phyloP scores from a whole-genome alignment of 768 basidiomycete genomes.

The Psilocybe cyanescens region DNA sequence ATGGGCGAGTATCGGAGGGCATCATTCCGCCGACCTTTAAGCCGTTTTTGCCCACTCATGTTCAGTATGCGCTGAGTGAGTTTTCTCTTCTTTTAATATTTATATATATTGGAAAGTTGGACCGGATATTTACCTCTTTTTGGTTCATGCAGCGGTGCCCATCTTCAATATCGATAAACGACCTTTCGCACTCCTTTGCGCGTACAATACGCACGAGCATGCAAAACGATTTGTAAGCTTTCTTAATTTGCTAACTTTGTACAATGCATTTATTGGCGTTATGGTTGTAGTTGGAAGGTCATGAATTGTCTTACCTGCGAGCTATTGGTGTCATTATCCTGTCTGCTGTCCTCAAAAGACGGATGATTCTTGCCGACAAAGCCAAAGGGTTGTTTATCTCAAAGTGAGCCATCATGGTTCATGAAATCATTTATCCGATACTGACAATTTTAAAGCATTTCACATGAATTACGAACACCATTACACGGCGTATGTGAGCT shows the following conservation, averaged over 20 bases:
- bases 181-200: constrained; percentile 89
- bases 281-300: constrained; percentile 71
- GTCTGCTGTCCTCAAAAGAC: constrained; percentile 87
- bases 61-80: constrained; percentile 89
- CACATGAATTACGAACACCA: constrained; percentile 89
- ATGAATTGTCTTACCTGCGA: constrained; percentile 88
- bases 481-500: constrained; percentile 83
- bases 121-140: neutral
- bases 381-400: constrained; percentile 93
- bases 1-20: constrained; percentile 88
- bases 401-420: constrained; percentile 56
- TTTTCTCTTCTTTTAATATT: constrained; percentile 13
- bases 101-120: no score
- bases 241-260: constrained; percentile 3
- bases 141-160: constrained; percentile 67
- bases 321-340: constrained; percentile 95
- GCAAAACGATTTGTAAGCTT: constrained; percentile 75
- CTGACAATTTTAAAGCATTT: constrained; percentile 57
- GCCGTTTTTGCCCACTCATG: constrained; percentile 77
- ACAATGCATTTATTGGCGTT: neutral
- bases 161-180: constrained; percentile 93
- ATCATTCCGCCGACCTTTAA: constrained; percentile 84
- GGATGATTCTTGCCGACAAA: constrained; percentile 95
- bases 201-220: constrained; percentile 85
- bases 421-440: neutral